A percentile compares a stretch with the other conserved stretches of the same genome.
phyloP scores from a whole-genome alignment of 768 basidiomycete species.

The Hemileccinum rubropunctum region DNA sequence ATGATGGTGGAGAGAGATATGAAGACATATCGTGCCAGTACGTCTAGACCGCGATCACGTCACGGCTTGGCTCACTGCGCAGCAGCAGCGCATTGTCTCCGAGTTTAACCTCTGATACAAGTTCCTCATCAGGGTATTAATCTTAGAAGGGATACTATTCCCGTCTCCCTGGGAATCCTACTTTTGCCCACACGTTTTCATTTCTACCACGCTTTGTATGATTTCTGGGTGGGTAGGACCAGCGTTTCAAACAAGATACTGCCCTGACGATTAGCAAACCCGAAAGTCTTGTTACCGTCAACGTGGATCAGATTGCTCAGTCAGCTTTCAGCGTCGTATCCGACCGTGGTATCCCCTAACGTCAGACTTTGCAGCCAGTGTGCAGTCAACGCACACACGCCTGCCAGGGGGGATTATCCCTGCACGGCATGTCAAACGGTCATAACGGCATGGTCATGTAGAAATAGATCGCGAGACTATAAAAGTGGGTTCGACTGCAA shows the following conservation, averaged over 20 bases:
- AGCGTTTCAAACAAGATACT: background rate
- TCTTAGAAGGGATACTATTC: background rate
- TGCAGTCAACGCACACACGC: background rate
- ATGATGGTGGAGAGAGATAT: background rate
- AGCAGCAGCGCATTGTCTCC: background rate
- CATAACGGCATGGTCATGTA: constrained; percentile 1
- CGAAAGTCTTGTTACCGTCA: background rate
- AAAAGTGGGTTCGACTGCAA: background rate
- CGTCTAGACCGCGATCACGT: background rate
- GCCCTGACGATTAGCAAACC: background rate
- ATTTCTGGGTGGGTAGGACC: background rate
- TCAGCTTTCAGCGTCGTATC: background rate
- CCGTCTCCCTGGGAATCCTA: background rate
- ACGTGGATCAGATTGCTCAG: background rate
- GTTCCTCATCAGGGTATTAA: background rate
- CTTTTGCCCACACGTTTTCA: background rate
- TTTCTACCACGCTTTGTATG: background rate
- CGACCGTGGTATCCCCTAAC: background rate
- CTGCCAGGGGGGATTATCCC: background rate
- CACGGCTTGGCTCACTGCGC: background rate
- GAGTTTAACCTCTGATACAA: background rate
- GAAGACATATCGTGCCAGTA: background rate
- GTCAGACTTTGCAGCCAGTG: no score
- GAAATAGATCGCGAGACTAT: background rate
- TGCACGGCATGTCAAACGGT: background rate